A percentile compares a stretch with the other conserved stretches of the same genome.
These are phyloP conservation scores for Bolboschoenus planiculmis DNA, from an alignment of 176 grass and related monocot genomes.

Conservation along the genomic window DNA sequence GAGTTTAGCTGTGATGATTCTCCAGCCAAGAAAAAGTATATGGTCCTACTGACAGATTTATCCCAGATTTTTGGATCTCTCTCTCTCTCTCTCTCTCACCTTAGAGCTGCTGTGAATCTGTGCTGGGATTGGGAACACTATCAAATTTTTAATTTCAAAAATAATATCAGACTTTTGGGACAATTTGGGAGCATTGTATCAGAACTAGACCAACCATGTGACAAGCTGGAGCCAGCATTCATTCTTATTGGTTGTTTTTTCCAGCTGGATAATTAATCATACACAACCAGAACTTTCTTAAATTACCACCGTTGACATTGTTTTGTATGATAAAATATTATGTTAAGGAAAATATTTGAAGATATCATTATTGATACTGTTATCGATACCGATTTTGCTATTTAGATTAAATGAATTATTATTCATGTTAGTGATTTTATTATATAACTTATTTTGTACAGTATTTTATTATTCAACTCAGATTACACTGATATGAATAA, in stretches of 20 bases:
- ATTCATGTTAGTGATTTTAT: no score
- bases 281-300: background rate
- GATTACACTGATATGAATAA: no score
- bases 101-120: background rate
- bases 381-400: no score
- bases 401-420: no score
- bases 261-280: background rate
- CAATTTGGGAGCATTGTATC: conserved; percentile 10
- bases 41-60: background rate
- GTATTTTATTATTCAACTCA: no score
- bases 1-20: conserved; percentile 9
- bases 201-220: background rate
- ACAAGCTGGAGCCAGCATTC: background rate
- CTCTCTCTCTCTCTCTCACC: background rate
- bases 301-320: background rate
- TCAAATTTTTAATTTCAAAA: background rate
- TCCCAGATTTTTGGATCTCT: background rate
- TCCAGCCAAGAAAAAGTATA: conserved; percentile 1
- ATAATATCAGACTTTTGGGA: background rate
- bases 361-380: no score
- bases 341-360: no score
- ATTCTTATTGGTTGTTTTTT: background rate
- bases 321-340: background rate
- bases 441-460: no score
- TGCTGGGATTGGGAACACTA: background rate